A percentile compares a stretch with the other conserved stretches of the same genome.
Evolutionary conservation across 352 stramenopile species (phyloP).

Genomic region (Globisporangium canariense): DNA sequence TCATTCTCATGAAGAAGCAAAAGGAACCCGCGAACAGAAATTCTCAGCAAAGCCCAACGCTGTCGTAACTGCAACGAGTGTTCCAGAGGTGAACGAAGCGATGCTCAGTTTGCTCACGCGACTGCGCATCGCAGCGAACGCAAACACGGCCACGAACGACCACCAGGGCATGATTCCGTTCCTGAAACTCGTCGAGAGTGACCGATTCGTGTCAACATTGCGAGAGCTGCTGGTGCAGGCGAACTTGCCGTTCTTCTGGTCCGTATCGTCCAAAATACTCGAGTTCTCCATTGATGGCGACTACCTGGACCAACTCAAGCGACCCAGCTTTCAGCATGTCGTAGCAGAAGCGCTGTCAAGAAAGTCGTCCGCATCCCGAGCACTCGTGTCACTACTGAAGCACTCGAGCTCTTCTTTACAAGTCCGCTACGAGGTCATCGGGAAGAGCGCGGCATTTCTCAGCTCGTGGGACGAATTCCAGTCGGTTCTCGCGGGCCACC

Average conservation of each 20-base stretch:
- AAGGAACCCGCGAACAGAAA: conserved; percentile 21
- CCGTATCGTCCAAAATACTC: conserved; percentile 40
- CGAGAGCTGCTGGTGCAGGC: conserved; percentile 36
- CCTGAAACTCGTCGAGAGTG: conserved; percentile 54
- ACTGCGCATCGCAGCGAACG: conserved; percentile 14
- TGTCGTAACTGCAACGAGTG: conserved; percentile 37
- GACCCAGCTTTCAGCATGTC: conserved; percentile 52
- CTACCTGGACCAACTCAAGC: conserved; percentile 40
- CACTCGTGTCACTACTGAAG: conserved; percentile 46
- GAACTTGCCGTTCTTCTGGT: conserved; percentile 66
- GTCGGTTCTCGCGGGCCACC: conserved; percentile 45
- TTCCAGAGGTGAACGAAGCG: conserved; percentile 31
- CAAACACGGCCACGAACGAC: conserved; percentile 13
- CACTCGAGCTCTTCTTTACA: conserved; percentile 50
- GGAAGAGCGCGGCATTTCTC: conserved; percentile 37
- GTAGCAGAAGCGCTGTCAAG: conserved; percentile 37
- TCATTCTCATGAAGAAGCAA: not conserved
- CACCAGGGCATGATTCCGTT: conserved; percentile 32
- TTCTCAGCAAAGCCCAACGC: conserved; percentile 25
- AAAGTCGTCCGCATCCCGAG: conserved; percentile 25
- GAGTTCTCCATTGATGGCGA: conserved; percentile 62
- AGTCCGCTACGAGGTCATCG: conserved; percentile 66
- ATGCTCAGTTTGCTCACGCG: conserved; percentile 30
- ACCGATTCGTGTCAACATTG: conserved; percentile 43
- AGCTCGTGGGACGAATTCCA: conserved; percentile 64